A percentile compares a stretch with the other conserved stretches of the same genome.
phyloP scores from a whole-genome alignment of 176 grass and related monocot species.

The Lolium perenne region DNA sequence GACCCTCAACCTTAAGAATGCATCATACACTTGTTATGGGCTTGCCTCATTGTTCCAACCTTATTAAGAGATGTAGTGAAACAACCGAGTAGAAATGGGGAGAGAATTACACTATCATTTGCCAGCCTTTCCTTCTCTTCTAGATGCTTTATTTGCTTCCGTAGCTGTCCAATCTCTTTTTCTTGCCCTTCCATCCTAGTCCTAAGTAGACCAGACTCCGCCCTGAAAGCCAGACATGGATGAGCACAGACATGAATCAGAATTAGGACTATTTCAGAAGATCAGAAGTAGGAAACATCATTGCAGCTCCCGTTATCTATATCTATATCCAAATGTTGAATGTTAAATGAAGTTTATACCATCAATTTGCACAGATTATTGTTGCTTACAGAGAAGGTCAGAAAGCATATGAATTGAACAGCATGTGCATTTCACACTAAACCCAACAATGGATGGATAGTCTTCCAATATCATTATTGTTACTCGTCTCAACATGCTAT shows the following conservation, averaged over 20 bases:
- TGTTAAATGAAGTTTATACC: neutral
- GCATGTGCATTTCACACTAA: neutral
- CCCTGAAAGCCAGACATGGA: slow-evolving; percentile 75
- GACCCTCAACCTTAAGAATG: slow-evolving; percentile 83
- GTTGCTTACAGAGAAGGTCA: neutral
- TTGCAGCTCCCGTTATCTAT: neutral
- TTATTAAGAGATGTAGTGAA: neutral
- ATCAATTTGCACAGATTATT: neutral
- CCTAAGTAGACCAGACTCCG: slow-evolving; percentile 89
- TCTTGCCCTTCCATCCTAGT: slow-evolving; percentile 84
- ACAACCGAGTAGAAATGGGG: neutral
- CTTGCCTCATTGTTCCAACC: neutral
- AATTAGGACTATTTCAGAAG: slow-evolving; percentile 37
- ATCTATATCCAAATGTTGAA: neutral
- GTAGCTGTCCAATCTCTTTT: slow-evolving; percentile 78
- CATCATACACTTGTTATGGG: neutral
- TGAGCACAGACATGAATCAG: slow-evolving; percentile 9
- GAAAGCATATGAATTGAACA: neutral
- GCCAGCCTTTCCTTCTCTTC: slow-evolving; percentile 86
- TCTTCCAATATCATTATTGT: neutral
- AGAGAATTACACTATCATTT: slow-evolving; percentile 93
- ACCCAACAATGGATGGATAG: neutral
- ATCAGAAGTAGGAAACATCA: neutral
- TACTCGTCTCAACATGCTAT: neutral
- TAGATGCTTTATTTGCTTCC: slow-evolving; percentile 82